Base-by-base conservation (phyloP, 768 basidiomycete genomes). In the Scleroderma bovista region DNA sequence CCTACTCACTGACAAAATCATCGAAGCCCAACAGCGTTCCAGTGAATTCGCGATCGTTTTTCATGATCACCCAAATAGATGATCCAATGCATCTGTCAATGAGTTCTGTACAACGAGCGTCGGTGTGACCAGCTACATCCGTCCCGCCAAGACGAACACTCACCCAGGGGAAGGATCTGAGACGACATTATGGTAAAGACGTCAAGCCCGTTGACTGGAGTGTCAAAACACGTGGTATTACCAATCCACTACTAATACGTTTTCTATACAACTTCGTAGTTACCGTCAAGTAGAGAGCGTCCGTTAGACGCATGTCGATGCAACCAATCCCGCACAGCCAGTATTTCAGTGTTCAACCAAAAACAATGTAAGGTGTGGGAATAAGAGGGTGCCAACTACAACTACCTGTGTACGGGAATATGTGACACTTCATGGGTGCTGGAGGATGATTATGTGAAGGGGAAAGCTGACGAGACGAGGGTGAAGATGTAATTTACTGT, bases 71-170 rank as follows among this genome's bases (percentile, higher is more conserved):
- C 91, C 93, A 96, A 63, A 98, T 94, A 44, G 83, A 81, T 31
- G 93, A 95, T 50, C 95, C 95, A 65, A 97, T 98, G 65, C 95
- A 97, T 66, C 89, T 81, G 68, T 99, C 95, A 61, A 99, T 95
- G 39, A 99, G 77, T 68, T 98, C 95, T 94, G 56, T 47, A 48
- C 26, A 40, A 34, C 17, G 16, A 7, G 20, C 24, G 10, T 26
- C 16, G 41, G 20, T n/a, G 23, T 29, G 41, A 43, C 16, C 41
- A 29, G 4, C 24, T 17, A n/a, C 34, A 19, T 33, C 20, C 34
- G 39, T 52, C 19, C 45, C 22, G 15, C 45, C 31, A 39, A 47
- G 40, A 17, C 40, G 39, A 26, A 23, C 40, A 53, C 69, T 52
- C 62, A 87, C 91, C 91, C 51, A 96, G 78, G n/a, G 93, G 93